Conservation (phyloP, 192 early-diverging fungal genomes). For the Phlyctochytrium arcticum region DNA sequence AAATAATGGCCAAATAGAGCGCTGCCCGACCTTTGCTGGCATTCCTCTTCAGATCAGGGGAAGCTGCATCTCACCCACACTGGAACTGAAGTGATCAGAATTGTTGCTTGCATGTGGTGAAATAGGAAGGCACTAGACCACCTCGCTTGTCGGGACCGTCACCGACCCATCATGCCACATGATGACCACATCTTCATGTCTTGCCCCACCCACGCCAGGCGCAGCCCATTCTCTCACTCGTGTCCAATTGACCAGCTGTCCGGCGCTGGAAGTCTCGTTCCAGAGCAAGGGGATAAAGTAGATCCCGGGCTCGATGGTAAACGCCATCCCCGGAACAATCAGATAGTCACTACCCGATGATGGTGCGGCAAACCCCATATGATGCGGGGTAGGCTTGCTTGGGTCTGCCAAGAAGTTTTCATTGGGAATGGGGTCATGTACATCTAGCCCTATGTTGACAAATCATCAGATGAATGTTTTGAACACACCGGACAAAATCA, state of each 20-base stretch:
- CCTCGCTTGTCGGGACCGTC: constrained; percentile 26
- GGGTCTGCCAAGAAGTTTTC: neutral
- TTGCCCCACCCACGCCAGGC: constrained; percentile 38
- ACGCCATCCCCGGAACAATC: constrained; percentile 62
- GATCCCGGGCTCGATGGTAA: constrained; percentile 91
- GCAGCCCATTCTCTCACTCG: constrained; percentile 28
- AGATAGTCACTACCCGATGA: constrained; percentile 32
- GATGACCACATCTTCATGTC: constrained; percentile 51
- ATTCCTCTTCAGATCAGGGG: too few species aligned
- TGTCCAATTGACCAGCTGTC: constrained; percentile 40
- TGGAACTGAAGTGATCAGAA: too few species aligned
- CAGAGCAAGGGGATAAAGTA: constrained; percentile 84
- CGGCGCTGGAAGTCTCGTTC: constrained; percentile 7
- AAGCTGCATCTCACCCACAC: too few species aligned
- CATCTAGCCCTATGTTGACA: constrained; percentile 69
- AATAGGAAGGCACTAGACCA: too few species aligned
- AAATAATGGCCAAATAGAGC: too few species aligned
- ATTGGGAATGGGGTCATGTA: constrained; percentile 72
- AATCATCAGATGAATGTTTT: too few species aligned
- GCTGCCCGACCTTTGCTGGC: too few species aligned
- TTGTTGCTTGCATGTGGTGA: too few species aligned
- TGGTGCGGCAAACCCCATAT: neutral
- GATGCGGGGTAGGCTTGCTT: neutral
- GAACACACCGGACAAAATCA: neutral
- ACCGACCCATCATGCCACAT: constrained; percentile 32